Evolutionary conservation across 106 monocot genomes (phyloP).

Genomic region (Dendrobium officinale): DNA sequence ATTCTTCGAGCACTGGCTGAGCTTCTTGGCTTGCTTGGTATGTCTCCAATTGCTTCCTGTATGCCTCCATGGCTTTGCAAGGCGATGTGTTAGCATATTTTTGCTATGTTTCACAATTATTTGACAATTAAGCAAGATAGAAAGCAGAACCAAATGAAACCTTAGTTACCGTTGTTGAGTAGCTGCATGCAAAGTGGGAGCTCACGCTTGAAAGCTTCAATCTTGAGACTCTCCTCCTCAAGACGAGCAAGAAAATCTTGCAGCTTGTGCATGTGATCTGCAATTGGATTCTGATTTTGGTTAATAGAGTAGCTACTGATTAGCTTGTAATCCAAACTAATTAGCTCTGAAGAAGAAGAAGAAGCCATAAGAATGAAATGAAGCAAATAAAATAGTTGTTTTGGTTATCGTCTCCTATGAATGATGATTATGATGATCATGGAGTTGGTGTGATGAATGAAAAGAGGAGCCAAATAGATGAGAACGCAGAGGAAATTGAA

Average conservation of each 20-base stretch:
- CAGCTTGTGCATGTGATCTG: slow-evolving; percentile 30
- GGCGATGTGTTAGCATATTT: neutral
- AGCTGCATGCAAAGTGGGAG: slow-evolving; percentile 93
- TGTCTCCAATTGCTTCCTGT: slow-evolving; percentile 51
- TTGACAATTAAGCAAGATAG: too few species aligned
- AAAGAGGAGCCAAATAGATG: neutral
- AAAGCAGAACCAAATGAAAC: neutral
- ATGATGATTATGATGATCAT: neutral
- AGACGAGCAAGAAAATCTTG: slow-evolving; percentile 77
- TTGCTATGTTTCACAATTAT: too few species aligned
- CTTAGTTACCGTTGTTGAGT: slow-evolving; percentile 64
- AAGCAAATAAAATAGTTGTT: neutral
- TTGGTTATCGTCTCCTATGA: neutral
- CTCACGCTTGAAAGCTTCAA: slow-evolving; percentile 90
- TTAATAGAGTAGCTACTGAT: slow-evolving; percentile 7
- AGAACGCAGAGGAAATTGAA: slow-evolving; percentile 25
- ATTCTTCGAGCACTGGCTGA: slow-evolving; percentile 65
- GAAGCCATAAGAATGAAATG: slow-evolving; percentile 36
- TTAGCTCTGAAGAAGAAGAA: slow-evolving; percentile 50
- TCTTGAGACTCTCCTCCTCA: slow-evolving; percentile 81
- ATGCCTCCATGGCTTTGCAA: slow-evolving; percentile 55
- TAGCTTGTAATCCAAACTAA: slow-evolving; percentile 66
- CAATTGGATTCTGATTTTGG: slow-evolving; percentile 15
- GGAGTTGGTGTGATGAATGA: neutral
- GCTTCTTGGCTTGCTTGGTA: slow-evolving; percentile 23